phyloP scores from a whole-genome alignment of 2,329 filamentous ascomycete genomes.

The Verticillium tricorpus region DNA sequence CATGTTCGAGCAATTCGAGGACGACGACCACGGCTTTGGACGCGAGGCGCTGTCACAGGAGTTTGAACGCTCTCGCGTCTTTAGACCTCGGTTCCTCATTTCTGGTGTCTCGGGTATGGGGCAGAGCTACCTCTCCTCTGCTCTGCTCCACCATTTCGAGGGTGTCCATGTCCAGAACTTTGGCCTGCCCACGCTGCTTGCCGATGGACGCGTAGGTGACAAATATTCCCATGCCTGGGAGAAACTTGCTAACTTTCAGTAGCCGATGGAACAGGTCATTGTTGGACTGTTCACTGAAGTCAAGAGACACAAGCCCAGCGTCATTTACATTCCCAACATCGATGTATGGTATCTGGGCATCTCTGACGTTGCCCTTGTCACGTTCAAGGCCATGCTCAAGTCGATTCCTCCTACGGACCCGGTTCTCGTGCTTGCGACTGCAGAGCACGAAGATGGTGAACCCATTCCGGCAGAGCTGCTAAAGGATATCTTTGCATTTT shows the following conservation, averaged over 20 bases:
- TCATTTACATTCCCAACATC: conserved; percentile 89
- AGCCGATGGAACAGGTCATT: conserved; percentile 80
- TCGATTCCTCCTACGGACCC: conserved; percentile 88
- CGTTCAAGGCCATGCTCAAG: conserved; percentile 76
- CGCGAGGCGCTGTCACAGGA: conserved; percentile 71
- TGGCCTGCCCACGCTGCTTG: conserved; percentile 81
- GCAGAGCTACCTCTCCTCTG: conserved; percentile 81
- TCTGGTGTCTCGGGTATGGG: conserved; percentile 86
- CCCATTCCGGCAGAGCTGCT: conserved; percentile 61
- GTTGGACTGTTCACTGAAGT: conserved; percentile 90
- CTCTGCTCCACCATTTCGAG: conserved; percentile 85
- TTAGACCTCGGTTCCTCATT: conserved; percentile 82
- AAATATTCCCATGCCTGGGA: neutral
- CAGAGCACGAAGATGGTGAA: conserved; percentile 59
- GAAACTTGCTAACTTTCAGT: conserved; percentile 8
- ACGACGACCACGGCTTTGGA: conserved; percentile 77
- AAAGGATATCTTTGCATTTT: conserved; percentile 80
- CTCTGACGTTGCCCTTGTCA: conserved; percentile 63
- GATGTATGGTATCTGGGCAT: conserved; percentile 76
- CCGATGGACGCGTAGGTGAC: conserved; percentile 67
- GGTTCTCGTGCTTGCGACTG: conserved; percentile 79
- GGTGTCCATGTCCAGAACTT: conserved; percentile 93
- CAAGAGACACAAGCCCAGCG: conserved; percentile 88
- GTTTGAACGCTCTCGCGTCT: conserved; percentile 84
- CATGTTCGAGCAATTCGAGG: conserved; percentile 80